Base-by-base conservation (phyloP, 495 filamentous ascomycete genomes). In the Neurospora sp. region DNA sequence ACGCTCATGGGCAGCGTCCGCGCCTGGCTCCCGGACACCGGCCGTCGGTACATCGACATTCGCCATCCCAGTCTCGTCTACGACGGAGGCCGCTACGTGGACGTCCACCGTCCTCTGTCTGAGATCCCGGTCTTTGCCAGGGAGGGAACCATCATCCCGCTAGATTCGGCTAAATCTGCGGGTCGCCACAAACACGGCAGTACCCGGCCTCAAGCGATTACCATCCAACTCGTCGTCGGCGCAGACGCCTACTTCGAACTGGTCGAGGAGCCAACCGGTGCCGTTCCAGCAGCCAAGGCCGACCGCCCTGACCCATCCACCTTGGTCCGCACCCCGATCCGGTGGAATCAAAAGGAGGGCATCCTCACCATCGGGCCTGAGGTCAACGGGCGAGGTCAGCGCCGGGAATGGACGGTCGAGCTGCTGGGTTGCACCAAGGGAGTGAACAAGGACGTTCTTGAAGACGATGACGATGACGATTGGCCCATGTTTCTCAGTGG, bases 131-230 rank as follows among this genome's bases (percentile, higher is more conserved):
- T 88, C 0, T 80, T 90, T 20, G 87, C 86, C 7, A 75, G 71
- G 11, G 85, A 89, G 74, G 88, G 88, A 18, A 81, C 87, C 41
- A 88, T 90, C 35, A 77, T 90, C 41, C 84, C 87, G 0, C 72
- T 89, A 9, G 88, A 88, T 72, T 73, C 70, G 18, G 12, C 48
- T 75, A 10, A 72, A 72, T 9, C 81, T 83, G 0, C 16, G 6
- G 6, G 27, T 6, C 5, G 1, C 12, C 12, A 9, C 3, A 1
- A 66, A 35, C 88, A 88, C 75, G 86, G 85, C 31, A 81, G 81
- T 11, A 69, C 75, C 1, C 81, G 83, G 16, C 86, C 87, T 0
- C 54, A 75, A 0, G 72, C 73, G 2, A 73, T 89, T 20, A 83
- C 87, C 54, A 73, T 89, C 31, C 70, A 87, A 8, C 78, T 90